These are phyloP conservation scores for Ascochyta koolunga DNA, from an alignment of 2,329 filamentous ascomycete genomes.

Conservation along the genomic window DNA sequence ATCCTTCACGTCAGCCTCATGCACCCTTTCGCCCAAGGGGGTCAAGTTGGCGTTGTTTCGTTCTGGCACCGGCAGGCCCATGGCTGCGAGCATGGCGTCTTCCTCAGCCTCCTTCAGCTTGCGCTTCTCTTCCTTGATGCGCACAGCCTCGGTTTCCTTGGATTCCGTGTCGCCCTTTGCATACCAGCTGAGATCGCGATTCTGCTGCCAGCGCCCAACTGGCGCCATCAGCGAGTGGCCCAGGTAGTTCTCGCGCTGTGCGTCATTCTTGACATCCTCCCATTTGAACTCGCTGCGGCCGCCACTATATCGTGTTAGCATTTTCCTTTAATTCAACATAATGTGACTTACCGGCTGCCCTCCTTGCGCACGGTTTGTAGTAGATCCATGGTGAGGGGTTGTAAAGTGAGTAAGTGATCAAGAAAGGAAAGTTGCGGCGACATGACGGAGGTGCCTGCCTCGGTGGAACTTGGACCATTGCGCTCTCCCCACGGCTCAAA, in stretches of 20 bases:
- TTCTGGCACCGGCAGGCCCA: constrained; percentile 77
- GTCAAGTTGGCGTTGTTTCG: constrained; percentile 68
- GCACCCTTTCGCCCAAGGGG: constrained; percentile 61
- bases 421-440: constrained; percentile 29
- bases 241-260: constrained; percentile 88
- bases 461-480: constrained; percentile 11
- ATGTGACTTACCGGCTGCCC: constrained; percentile 64
- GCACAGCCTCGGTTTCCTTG: constrained; percentile 64
- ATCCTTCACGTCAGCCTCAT: constrained; percentile 62
- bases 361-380: constrained; percentile 93
- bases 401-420: constrained; percentile 6
- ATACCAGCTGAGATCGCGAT: constrained; percentile 71
- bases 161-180: constrained; percentile 62
- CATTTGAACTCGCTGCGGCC: constrained; percentile 92
- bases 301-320: constrained; percentile 60
- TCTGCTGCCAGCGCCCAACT: constrained; percentile 89
- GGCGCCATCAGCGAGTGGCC: constrained; percentile 92
- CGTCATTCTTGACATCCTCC: constrained; percentile 87
- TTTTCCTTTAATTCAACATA: constrained; percentile 5
- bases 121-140: constrained; percentile 72
- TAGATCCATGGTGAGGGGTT: constrained; percentile 76
- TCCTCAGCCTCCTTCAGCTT: constrained; percentile 90
- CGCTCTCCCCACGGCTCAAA: constrained; percentile 8
- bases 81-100: constrained; percentile 81
- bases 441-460: constrained; percentile 28